Base-by-base conservation (phyloP, 495 filamentous ascomycete species). In the Bombardia bombarda region DNA sequence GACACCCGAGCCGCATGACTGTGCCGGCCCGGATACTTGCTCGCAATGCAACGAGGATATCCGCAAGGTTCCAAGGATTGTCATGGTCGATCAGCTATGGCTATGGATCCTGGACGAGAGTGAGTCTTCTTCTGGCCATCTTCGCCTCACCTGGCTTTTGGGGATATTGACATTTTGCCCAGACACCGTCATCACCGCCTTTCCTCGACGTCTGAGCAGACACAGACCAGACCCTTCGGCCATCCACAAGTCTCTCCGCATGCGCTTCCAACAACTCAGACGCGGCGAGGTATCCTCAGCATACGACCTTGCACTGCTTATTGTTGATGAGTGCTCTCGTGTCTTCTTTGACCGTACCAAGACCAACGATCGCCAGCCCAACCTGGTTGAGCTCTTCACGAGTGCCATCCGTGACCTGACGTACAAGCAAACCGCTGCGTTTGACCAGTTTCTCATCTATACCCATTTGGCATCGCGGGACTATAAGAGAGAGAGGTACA, bases 31-130 rank as follows among this genome's bases (percentile, higher is more conserved):
- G 45, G 43, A 61, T 3, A 23, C 46, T 16, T 58, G 52, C 24
- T 6, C 28, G 23, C 45, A 54, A 36, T 57, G 51, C 43, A 46
- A 37, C 2, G 46, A 57, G 32, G 55, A 66, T 4, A 56, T 65
- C 4, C 52, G 49, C 8, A 62, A 66, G 16, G 73, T 78, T 19
- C 71, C 75, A 1, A 77, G 80, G 43, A 65, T 83, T 14, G 74
- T 83, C 54, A 83, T 82, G 79, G 80, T 84, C 5, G 80, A 83
- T 48, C 79, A 83, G 45, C 58, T 84, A 6, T 84, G 79, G 78
- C 67, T 83, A 61, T 84, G 78, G 77, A 66, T 81, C 25, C 51
- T 84, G 6, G 78, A 79, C 10, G 68, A 52, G 37, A 49, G 52
- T 50, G 32, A 33, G 54, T 46, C 14, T 4, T 43, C 19, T 31